Evolutionary conservation across 257 asterid genomes (phyloP).

Genomic region (Osmanthus fragrans): DNA sequence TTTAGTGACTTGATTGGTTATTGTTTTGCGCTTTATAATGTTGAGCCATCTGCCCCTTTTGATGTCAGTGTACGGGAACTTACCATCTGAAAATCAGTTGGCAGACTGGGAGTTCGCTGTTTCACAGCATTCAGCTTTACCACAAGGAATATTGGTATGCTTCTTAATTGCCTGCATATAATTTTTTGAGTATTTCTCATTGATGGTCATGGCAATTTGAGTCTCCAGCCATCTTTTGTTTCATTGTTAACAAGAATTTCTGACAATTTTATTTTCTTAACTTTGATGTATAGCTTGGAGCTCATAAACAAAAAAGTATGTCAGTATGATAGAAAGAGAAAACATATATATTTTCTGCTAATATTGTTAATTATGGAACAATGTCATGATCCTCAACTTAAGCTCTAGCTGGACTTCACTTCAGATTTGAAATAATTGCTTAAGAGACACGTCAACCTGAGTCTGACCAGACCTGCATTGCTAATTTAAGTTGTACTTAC

Average conservation of each 20-base stretch:
- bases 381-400: neutral
- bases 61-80: conserved; percentile 65
- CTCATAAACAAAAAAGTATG: neutral
- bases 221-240: neutral
- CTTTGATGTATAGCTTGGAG: neutral
- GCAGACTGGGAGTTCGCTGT: conserved; percentile 93
- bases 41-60: conserved; percentile 3
- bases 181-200: neutral
- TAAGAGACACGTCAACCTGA: neutral
- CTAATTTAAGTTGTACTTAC: neutral
- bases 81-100: conserved; percentile 84
- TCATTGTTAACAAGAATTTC: neutral
- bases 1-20: too few relatives aligned
- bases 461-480: neutral
- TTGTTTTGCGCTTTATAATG: neutral
- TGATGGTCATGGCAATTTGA: neutral
- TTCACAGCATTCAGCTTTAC: conserved; percentile 51
- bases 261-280: neutral
- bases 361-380: neutral
- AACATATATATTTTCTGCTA: neutral
- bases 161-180: neutral
- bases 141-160: conserved; percentile 51
- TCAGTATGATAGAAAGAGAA: neutral
- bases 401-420: neutral
- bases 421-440: neutral